Evolutionary conservation across 208 protist genomes (phyloP), one percentile per base, ranked within the genome.

Genomic region (Novymonas esmeraldas): DNA sequence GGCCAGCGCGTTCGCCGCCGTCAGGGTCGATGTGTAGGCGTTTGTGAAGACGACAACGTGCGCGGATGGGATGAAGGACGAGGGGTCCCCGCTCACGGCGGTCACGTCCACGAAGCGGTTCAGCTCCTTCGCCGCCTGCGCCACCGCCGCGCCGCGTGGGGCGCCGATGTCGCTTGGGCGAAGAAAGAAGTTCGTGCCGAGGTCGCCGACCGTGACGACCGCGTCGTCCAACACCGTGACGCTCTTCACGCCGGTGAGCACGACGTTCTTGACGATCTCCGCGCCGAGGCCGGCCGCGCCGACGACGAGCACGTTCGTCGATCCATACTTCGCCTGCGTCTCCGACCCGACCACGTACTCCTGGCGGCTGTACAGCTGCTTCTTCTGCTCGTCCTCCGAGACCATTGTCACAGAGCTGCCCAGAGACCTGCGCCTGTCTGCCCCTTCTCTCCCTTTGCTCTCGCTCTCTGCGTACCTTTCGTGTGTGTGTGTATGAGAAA

Each of bases 301-400:
- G 42, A 95, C 82, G 31, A 98, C 82, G 44, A 98, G 79, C 6
- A 98, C 89, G 51, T 81, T 65, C 1, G 90, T 92, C n/a, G 46
- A 59, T 56, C 84, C 80, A 70, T 97, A 93, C 73, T 89, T 93
- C 13, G 79, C 78, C 75, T 96, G 90, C 50, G 95, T 85, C 63
- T 98, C 95, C 18, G 82, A 76, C 14, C 95, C 95, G 0, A 98
- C 82, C 24, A 93, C 92, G 60, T 97, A 98, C 74, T 94, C 84
- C 75, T 98, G 95, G 41, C 95, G 87, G 79, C 83, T 96, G 79
- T 97, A 97, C 58, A 97, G 73, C 90, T 95, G 90, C 45, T 83
- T 50, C 63, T 88, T 90, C 52, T 81, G 64, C 26, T 85, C 84
- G 5, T 95, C 81, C 13, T 77, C 71, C 51, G 78, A 78, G 16